Base-by-base conservation (phyloP, 1,284 basidiomycete genomes). In the Tilletia walkeri region DNA sequence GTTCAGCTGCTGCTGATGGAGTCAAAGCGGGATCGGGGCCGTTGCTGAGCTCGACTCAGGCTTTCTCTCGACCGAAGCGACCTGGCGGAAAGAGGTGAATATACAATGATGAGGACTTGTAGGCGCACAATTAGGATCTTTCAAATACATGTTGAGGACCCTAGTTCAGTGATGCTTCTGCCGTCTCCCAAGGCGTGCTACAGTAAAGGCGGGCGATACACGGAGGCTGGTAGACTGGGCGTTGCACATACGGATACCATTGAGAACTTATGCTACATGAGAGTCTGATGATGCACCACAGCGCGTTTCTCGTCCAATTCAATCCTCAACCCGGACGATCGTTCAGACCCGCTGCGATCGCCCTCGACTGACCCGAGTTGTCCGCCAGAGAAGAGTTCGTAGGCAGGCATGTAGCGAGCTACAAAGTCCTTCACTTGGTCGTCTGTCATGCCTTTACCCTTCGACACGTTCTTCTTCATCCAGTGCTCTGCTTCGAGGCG, bases 391-490 rank as follows among this genome's bases (percentile, higher is more conserved):
- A 63, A 78, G 14, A 76, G 65, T 65, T 78, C 75, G 70, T 78
- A 78, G 34, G 54, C 72, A 5, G 76, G 76, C 73, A 78, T 70
- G 54, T 75, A 77, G 18, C 75, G 65, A 30, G 66, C 70, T n/a
- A 78, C 77, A 68, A 85, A 94, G 88, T 83, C 84, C 81, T 88
- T 89, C 38, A 95, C 92, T 79, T 87, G 88, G 75, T 88, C 88
- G 77, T 95, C 92, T 0, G 89, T 87, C 94, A 96, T 95, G 3
- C 93, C 93, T 61, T 86, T 86, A 4, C 92, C 93, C n/a, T 48
- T 2, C 59, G 92, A 92, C 73, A 93, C 94, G 50, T 82, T 82
- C 0, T 87, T 86, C 82, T 93, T 95, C 93, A 95, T 94, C 67
- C 88, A 79, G 71, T 91, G 91, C 78, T 96, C 94, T 83, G 95